Evolutionary conservation across 208 protist genomes (phyloP).

Genomic region (Giardia duodenalis): DNA sequence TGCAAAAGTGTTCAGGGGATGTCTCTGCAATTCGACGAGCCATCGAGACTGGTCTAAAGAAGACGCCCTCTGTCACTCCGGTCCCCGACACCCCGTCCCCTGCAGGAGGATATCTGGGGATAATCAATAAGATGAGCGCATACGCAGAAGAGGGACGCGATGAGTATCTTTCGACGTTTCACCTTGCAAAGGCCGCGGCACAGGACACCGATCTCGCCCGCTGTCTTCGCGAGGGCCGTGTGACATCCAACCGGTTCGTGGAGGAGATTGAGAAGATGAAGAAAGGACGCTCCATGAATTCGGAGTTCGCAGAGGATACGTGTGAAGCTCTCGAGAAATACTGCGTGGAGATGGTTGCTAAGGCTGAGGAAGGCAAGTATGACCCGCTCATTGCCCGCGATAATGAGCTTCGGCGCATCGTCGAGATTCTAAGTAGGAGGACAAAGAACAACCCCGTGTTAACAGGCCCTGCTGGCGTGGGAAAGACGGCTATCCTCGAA

Average conservation of each 20-base stretch:
- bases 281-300: not conserved
- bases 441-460: constrained; percentile 99
- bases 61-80: not conserved
- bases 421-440: constrained; percentile 74
- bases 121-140: not conserved
- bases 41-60: not conserved
- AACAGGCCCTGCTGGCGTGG: constrained; percentile 76
- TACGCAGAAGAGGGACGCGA: not conserved
- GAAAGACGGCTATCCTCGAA: constrained; percentile 73
- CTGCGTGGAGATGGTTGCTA: not conserved
- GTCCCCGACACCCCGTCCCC: not conserved
- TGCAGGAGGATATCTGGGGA: not conserved
- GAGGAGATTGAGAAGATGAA: not conserved
- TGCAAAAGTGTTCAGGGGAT: not conserved
- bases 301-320: constrained; percentile 11
- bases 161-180: not conserved
- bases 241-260: not conserved
- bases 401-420: constrained; percentile 86
- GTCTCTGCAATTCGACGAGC: not conserved
- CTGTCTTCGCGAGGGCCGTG: not conserved
- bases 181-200: not conserved
- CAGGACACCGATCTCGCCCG: not conserved
- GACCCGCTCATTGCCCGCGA: constrained; percentile 63
- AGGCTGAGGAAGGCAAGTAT: constrained; percentile 36
- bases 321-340: constrained; percentile 33